Evolutionary conservation across 805 yeast genomes (phyloP).

Genomic region (Kuraishia hungarica): DNA sequence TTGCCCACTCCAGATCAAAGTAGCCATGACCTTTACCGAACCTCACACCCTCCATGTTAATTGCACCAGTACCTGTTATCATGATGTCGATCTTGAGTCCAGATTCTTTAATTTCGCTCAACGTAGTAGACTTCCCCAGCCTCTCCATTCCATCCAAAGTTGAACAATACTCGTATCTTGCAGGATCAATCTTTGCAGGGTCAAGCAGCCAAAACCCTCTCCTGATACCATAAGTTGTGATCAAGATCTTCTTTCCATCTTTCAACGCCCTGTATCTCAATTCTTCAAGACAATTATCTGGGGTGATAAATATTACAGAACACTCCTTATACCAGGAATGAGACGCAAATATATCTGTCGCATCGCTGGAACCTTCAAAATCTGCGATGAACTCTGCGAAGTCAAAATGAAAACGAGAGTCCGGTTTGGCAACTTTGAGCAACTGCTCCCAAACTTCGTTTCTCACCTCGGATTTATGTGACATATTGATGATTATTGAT

Average conservation of each 20-base stretch:
- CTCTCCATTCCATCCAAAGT: constrained; percentile 23
- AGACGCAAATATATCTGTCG: constrained; percentile 11
- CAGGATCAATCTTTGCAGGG: constrained; percentile 13
- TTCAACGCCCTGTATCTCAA: constrained; percentile 15
- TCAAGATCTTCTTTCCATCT: constrained; percentile 17
- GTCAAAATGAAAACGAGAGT: constrained; percentile 19
- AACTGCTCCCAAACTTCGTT: constrained; percentile 18
- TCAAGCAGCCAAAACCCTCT: constrained; percentile 19
- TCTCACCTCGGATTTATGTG: constrained; percentile 16
- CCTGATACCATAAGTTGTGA: constrained; percentile 21
- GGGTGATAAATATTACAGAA: constrained; percentile 17
- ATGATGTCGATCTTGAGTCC: constrained; percentile 14
- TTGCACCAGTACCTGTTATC: constrained; percentile 24
- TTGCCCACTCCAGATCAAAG: constrained; percentile 24
- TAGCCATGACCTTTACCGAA: constrained; percentile 24
- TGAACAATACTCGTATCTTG: constrained; percentile 15
- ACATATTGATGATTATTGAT: not conserved
- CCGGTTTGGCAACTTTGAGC: constrained; percentile 21
- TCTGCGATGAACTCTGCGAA: constrained; percentile 24
- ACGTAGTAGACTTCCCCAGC: constrained; percentile 11
- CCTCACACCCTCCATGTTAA: constrained; percentile 19
- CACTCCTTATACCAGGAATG: constrained; percentile 9
- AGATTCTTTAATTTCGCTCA: constrained; percentile 10
- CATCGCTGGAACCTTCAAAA: constrained; percentile 18
- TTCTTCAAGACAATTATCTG: constrained; percentile 22